Conservation (phyloP, 306 rosid species). For the Sicyos edulis region DNA sequence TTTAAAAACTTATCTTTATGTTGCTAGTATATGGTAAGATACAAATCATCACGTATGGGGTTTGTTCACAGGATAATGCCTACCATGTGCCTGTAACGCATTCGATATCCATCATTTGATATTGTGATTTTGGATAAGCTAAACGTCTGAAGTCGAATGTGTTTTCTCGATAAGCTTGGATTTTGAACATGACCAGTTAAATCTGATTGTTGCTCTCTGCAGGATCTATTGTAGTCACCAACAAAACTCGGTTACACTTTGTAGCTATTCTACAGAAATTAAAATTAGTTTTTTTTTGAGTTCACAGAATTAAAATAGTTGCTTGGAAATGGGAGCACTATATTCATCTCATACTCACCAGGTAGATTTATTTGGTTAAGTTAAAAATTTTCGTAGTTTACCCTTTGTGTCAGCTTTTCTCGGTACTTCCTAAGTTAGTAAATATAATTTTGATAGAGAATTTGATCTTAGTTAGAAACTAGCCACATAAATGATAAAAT, state of each 20-base stretch:
- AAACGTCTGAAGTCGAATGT: background rate
- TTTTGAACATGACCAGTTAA: background rate
- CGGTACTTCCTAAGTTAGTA: background rate
- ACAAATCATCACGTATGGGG: background rate
- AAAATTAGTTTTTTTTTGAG: background rate
- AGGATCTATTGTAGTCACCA: background rate
- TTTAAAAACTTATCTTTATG: background rate
- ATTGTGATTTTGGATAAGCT: background rate
- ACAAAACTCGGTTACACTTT: background rate
- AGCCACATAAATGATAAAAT: background rate
- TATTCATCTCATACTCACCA: background rate
- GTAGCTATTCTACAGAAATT: background rate
- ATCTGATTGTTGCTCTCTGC: constrained; percentile 4
- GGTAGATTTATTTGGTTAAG: background rate
- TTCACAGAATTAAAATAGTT: background rate
- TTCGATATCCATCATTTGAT: background rate
- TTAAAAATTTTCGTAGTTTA: background rate
- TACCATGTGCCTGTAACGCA: background rate
- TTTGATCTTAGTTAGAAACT: background rate
- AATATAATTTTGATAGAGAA: background rate
- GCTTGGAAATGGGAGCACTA: background rate
- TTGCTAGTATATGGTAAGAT: background rate
- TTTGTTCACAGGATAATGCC: background rate
- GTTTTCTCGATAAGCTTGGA: background rate
- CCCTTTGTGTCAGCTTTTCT: background rate